These are phyloP conservation scores for Botrytis porri DNA, from an alignment of 2,329 filamentous ascomycete species.

Conservation along the genomic window DNA sequence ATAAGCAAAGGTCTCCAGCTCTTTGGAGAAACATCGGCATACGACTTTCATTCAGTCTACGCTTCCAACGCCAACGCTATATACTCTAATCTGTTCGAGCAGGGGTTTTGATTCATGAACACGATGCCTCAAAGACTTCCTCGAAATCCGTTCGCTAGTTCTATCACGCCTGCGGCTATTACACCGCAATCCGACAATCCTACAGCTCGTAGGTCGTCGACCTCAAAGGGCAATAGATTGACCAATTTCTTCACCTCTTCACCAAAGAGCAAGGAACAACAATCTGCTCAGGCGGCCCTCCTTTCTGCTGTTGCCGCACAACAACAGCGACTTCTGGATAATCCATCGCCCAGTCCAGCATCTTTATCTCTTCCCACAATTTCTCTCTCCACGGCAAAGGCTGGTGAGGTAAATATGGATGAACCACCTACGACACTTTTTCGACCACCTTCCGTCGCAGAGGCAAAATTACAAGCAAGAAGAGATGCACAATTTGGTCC, in stretches of 20 bases:
- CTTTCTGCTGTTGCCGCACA: conserved; percentile 60
- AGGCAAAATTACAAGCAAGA: conserved; percentile 70
- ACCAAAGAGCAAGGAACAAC: conserved; percentile 69
- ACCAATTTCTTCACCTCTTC: conserved; percentile 80
- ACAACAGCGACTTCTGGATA: conserved; percentile 51
- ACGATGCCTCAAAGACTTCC: conserved; percentile 40
- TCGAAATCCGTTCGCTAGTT: conserved; percentile 39
- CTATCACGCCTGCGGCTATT: conserved; percentile 33
- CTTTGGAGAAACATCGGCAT: conserved; percentile 1
- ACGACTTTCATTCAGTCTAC: not conserved
- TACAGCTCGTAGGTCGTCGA: conserved; percentile 52
- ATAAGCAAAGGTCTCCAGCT: conserved; percentile 12
- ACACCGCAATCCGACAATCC: conserved; percentile 34
- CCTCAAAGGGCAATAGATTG: conserved; percentile 71
- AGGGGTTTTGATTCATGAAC: conserved; percentile 27
- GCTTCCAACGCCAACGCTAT: not conserved
- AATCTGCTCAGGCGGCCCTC: conserved; percentile 64
- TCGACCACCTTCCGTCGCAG: conserved; percentile 80
- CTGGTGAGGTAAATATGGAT: conserved; percentile 71
- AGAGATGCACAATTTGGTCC: conserved; percentile 91
- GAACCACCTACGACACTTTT: conserved; percentile 77
- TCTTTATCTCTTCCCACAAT: conserved; percentile 83
- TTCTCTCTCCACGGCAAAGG: conserved; percentile 81
- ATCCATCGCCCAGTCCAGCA: conserved; percentile 61
- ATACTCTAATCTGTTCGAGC: conserved; percentile 21